Evolutionary conservation across 1,139 yeast species (phyloP), one percentile per base, ranked within the genome.

Genomic region (Lodderomyces elongisporus): DNA sequence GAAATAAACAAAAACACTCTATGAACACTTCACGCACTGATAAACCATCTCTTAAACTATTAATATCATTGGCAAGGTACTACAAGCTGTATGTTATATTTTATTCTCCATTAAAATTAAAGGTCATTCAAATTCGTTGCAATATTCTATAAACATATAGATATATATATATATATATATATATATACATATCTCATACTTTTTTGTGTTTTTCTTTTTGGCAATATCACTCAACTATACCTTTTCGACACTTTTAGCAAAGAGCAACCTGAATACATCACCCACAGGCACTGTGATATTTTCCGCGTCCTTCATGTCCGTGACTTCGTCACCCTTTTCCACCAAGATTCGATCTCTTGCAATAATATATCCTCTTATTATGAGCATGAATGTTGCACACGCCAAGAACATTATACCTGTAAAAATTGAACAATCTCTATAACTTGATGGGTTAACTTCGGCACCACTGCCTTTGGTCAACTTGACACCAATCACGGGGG

Each of bases 401-500:
- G 54, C 72, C n/a, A 69, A 36, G 45, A 70, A 76, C 4, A 73
- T 58, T 3, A 58, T 51, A 0, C 82, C 82, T 15, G 77, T 70
- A 49, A 74, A 77, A 3, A 76, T 63, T 0, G 77, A 58, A 27
- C 79, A 73, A 43, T 70, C 46, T 21, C 54, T 49, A 48, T 75
- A 77, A 44, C 66, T 74, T 1, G 56, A 48, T 3, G 79, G 74
- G 37, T 58, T 58, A 2, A 54, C 49, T 3, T 69, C 65, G 0
- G 50, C 52, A 0, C 60, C 63, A 4, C 33, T 36, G 1, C 60
- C 57, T 7, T 58, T 52, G 34, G 70, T 71, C 33, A 75, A 53
- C 8, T 66, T 52, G 20, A 72, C 60, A 2, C 81, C 81, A 39
- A 76, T 66, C 12, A 74, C 65, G 3, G 81, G 80, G 1, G 79